These are phyloP conservation scores for Penicillium paradoxum DNA, from an alignment of 495 filamentous ascomycete genomes.

Conservation along the genomic window DNA sequence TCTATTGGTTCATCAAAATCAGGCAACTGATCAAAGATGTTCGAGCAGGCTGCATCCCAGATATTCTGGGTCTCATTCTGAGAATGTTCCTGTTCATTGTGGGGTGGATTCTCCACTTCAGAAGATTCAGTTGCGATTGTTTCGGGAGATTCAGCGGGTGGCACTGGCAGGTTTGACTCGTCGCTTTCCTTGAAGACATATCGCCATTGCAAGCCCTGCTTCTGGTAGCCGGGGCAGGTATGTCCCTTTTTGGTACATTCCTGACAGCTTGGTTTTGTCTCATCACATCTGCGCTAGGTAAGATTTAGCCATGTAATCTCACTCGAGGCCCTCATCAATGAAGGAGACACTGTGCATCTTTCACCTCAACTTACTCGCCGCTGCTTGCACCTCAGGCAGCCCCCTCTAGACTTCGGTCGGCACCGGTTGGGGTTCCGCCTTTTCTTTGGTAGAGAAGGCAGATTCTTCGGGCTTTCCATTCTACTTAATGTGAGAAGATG, in stretches of 20 bases:
- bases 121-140: neutral
- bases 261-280: constrained; percentile 24
- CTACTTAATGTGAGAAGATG: neutral
- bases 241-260: constrained; percentile 19
- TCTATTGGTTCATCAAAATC: constrained; percentile 12
- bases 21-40: constrained; percentile 15
- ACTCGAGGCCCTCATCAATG: neutral
- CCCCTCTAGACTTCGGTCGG: constrained; percentile 23
- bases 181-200: constrained; percentile 20
- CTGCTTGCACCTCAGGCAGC: constrained; percentile 24
- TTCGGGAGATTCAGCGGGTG: neutral
- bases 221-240: constrained; percentile 21
- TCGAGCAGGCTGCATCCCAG: constrained; percentile 11
- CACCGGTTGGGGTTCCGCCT: constrained; percentile 25
- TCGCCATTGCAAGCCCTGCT: constrained; percentile 22
- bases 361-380: constrained; percentile 23
- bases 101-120: neutral
- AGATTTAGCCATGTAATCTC: constrained; percentile 6
- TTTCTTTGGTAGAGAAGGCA: constrained; percentile 2
- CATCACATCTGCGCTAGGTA: constrained; percentile 22
- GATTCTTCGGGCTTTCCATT: neutral
- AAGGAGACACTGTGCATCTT: constrained; percentile 4
- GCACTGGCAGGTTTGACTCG: neutral
- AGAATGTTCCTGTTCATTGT: neutral
- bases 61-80: constrained; percentile 8